These are phyloP conservation scores for Datisca glomerata DNA, from an alignment of 306 rosid genomes.

Conservation along the genomic window DNA sequence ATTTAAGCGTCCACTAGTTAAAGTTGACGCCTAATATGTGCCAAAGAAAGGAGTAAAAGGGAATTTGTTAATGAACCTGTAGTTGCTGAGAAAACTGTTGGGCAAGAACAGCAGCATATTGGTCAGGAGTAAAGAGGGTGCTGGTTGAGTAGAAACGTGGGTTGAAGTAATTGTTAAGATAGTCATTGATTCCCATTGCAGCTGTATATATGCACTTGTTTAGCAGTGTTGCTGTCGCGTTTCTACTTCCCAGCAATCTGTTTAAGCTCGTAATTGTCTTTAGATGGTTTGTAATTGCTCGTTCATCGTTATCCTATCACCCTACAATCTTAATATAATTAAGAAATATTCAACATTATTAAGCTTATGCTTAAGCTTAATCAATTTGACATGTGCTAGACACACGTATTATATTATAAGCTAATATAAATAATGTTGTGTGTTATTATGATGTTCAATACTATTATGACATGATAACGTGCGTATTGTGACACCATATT, in stretches of 20 bases:
- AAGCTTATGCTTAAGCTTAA: background rate
- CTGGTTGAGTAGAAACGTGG: constrained; percentile 8
- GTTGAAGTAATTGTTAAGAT: constrained; percentile 11
- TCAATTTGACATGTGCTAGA: background rate
- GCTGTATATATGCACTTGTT: constrained; percentile 14
- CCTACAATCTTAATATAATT: no score
- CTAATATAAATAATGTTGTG: background rate
- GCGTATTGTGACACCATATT: background rate
- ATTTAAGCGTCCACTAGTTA: background rate
- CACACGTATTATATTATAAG: background rate
- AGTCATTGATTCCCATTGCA: constrained; percentile 16
- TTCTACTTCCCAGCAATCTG: background rate
- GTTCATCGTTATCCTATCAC: constrained; percentile 5
- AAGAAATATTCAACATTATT: background rate
- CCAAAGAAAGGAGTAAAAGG: background rate
- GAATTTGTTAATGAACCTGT: background rate
- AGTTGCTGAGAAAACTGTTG: constrained; percentile 1
- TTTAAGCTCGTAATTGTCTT: background rate
- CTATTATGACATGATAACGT: background rate
- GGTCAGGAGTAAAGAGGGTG: background rate
- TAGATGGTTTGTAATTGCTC: constrained; percentile 13
- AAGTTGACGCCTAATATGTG: background rate
- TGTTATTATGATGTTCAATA: no score
- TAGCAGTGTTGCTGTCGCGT: background rate
- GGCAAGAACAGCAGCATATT: constrained; percentile 11